Percentiles rank a stretch among this genome's conserved stretches.
Conservation (phyloP, 1,139 yeast species). For the Protomyces pachydermus region DNA sequence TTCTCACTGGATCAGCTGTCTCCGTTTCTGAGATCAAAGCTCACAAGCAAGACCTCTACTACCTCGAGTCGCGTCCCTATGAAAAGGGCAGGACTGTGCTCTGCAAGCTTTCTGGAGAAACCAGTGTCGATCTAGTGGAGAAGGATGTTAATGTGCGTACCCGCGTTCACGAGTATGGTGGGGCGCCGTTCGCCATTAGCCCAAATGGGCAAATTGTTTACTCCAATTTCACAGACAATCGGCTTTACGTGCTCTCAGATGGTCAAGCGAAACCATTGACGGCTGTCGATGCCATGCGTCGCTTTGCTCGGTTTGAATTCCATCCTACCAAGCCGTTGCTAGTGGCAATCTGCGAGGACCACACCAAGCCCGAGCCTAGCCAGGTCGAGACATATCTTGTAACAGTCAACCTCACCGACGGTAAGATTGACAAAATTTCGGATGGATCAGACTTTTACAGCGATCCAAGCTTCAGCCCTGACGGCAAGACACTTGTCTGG, state of each 20-base stretch:
- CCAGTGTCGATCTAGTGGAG: neutral
- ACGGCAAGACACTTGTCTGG: slow-evolving; percentile 12
- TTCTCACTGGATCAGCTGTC: slow-evolving; percentile 18
- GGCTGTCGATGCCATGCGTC: neutral
- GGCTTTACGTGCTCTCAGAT: slow-evolving; percentile 2
- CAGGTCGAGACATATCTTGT: slow-evolving; percentile 19
- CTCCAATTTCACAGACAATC: slow-evolving; percentile 5
- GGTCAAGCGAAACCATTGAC: neutral
- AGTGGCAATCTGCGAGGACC: slow-evolving; percentile 22
- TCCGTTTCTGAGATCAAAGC: slow-evolving; percentile 5
- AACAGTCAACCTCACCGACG: neutral
- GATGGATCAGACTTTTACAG: slow-evolving; percentile 15
- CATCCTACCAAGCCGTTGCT: slow-evolving; percentile 4
- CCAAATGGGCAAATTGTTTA: neutral
- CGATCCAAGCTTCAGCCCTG: slow-evolving; percentile 18
- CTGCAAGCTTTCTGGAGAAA: neutral
- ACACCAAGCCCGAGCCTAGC: slow-evolving; percentile 5
- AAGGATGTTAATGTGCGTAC: slow-evolving; percentile 3
- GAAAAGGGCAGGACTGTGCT: slow-evolving; percentile 18
- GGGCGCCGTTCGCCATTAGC: slow-evolving; percentile 1
- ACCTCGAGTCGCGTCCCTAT: slow-evolving; percentile 10
- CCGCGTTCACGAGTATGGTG: slow-evolving; percentile 26
- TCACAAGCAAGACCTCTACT: slow-evolving; percentile 6
- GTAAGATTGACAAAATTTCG: neutral
- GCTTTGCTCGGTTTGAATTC: slow-evolving; percentile 10